A percentile compares a stretch with the other conserved stretches of the same genome.
Evolutionary conservation across 2,329 filamentous ascomycete species (phyloP).

Genomic region (Venturia oleaginea): DNA sequence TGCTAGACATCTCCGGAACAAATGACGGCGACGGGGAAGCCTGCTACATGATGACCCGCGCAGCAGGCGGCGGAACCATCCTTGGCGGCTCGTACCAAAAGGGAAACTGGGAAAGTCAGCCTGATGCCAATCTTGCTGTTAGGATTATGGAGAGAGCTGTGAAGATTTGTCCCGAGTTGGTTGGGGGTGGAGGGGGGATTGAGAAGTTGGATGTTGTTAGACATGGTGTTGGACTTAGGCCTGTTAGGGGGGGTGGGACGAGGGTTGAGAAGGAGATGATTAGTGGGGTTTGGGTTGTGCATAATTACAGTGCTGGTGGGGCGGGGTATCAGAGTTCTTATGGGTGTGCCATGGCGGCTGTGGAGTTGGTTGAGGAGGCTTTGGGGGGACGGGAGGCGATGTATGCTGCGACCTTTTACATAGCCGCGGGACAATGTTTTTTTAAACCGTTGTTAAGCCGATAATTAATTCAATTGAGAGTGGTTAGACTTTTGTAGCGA

Average conservation of each 20-base stretch:
- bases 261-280: slow-evolving; percentile 66
- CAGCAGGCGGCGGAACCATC: slow-evolving; percentile 70
- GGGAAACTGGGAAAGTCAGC: slow-evolving; percentile 67
- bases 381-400: background rate
- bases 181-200: slow-evolving; percentile 53
- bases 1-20: slow-evolving; percentile 62
- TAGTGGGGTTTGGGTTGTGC: slow-evolving; percentile 58
- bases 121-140: slow-evolving; percentile 68
- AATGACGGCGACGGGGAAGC: slow-evolving; percentile 60
- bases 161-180: slow-evolving; percentile 54
- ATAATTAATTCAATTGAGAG: no score
- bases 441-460: no score
- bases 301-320: slow-evolving; percentile 72
- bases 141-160: slow-evolving; percentile 78
- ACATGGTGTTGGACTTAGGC: slow-evolving; percentile 74
- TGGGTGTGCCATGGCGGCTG: slow-evolving; percentile 33
- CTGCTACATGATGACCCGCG: slow-evolving; percentile 74
- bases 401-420: background rate
- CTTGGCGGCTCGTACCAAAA: slow-evolving; percentile 80
- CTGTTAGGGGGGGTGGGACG: slow-evolving; percentile 62
- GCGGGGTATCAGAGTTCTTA: slow-evolving; percentile 57
- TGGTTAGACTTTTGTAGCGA: no score
- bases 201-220: slow-evolving; percentile 66
- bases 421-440: no score
- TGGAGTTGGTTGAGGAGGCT: slow-evolving; percentile 27